Evolutionary conservation across 2,329 filamentous ascomycete species (phyloP), one percentile per base, ranked within the genome.

Genomic region (Lasiodiplodia citricola): DNA sequence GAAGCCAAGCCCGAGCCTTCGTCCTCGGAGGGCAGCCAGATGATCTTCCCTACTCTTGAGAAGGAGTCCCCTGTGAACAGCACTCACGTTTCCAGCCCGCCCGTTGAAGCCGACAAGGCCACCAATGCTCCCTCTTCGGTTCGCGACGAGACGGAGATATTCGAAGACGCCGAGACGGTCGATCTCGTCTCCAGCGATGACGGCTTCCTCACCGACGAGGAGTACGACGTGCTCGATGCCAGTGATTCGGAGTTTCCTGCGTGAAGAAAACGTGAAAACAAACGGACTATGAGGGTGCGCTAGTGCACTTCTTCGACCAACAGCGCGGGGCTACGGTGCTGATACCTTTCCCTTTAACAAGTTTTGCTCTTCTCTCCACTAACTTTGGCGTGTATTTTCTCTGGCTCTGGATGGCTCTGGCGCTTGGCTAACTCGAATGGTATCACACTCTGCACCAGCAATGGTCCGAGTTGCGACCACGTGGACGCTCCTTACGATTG

Each of bases 41-140:
- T 98, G 94, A 94, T 98, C 77, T 98, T 98, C 87, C 96, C 96
- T 70, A 97, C 92, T 80, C 87, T 98, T 50, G 94, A 97, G 74
- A 97, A 96, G 83, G 96, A 98, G 82, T 97, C 94, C 11, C 93
- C 94, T 2, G 85, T 88, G 56, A 86, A 91, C 23, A 97, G 93
- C 82, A 87, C 92, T n/a, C 90, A 96, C 74, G 44, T 52, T 38
- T 52, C 60, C 47, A 64, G 44, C 60, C 18, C 47, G 47, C 28
- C 28, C 13, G 44, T 52, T 16, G 79, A 78, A 54, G 74, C 75
- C 31, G 35, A 66, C 16, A 76, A 70, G 70, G 73, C 75, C 67
- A 76, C 78, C 8, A 72, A 74, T 47, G 74, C 76, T 52, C 74
- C 78, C 72, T 64, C 82, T 38, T 77, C 81, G 66, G 82, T 80